phyloP scores from a whole-genome alignment of 768 basidiomycete species.

The Xerocomellus amylosporus region DNA sequence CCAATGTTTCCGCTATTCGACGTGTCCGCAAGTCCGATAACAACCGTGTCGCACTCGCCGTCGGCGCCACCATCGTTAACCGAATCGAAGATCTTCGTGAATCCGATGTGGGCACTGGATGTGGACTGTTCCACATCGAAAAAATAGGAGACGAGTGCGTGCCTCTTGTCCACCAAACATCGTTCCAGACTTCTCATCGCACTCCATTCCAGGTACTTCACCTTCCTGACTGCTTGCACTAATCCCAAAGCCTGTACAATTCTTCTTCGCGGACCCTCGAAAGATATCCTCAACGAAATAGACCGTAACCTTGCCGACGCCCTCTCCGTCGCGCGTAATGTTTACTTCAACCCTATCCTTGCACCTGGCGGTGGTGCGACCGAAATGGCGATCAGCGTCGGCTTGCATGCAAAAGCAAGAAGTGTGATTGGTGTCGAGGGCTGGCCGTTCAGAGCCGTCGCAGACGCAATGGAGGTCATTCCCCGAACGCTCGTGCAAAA shows the following conservation, averaged over 20 bases:
- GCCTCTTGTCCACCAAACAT: neutral
- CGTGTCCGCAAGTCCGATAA: conserved; percentile 99
- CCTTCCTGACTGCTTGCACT: conserved; percentile 90
- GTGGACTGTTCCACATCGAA: conserved; percentile 95
- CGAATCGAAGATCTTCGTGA: conserved; percentile 93
- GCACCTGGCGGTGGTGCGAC: conserved; percentile 96
- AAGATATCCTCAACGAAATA: conserved; percentile 97
- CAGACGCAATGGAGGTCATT: conserved; percentile 96
- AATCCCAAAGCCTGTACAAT: conserved; percentile 97
- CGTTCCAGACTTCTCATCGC: neutral
- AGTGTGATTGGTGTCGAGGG: conserved; percentile 84
- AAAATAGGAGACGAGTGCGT: conserved; percentile 93
- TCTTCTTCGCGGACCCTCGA: conserved; percentile 94
- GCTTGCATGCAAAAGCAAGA: conserved; percentile 74
- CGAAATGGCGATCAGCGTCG: conserved; percentile 96
- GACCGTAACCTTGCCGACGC: conserved; percentile 97
- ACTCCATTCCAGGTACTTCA: conserved; percentile 72
- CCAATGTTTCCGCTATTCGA: conserved; percentile 89
- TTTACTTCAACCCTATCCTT: conserved; percentile 92
- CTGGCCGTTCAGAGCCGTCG: conserved; percentile 88
- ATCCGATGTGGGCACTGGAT: conserved; percentile 85
- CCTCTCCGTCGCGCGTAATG: conserved; percentile 96
- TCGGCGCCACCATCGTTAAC: conserved; percentile 96
- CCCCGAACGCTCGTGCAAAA: conserved; percentile 95
- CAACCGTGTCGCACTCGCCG: conserved; percentile 94